These are phyloP conservation scores for Phytophthora cajani DNA, from an alignment of 352 stramenopile species.

Conservation along the genomic window DNA sequence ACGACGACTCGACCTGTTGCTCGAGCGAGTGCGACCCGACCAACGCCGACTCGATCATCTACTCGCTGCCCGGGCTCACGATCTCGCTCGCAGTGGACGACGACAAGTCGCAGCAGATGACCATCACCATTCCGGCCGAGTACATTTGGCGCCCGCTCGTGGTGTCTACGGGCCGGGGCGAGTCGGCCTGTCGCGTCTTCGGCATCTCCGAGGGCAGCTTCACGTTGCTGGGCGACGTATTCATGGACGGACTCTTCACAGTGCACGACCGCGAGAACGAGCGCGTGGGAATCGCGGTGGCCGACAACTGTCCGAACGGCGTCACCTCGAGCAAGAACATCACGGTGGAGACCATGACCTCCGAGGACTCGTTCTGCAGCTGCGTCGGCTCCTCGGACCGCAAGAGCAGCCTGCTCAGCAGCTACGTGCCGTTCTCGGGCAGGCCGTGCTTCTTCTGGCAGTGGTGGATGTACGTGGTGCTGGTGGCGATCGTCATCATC, in stretches of 20 bases:
- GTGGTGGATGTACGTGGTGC: conserved; percentile 90
- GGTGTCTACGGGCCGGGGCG: conserved; percentile 46
- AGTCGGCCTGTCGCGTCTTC: conserved; percentile 71
- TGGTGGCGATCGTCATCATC: conserved; percentile 66
- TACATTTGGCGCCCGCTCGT: conserved; percentile 88
- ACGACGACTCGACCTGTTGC: conserved; percentile 75
- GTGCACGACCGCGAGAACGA: conserved; percentile 74
- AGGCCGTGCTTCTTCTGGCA: conserved; percentile 88
- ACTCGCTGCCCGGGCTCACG: conserved; percentile 64
- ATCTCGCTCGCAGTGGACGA: conserved; percentile 67
- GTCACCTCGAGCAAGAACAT: conserved; percentile 76
- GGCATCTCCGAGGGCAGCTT: conserved; percentile 82
- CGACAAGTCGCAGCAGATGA: conserved; percentile 66
- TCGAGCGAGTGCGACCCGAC: conserved; percentile 71
- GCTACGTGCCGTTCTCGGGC: conserved; percentile 62
- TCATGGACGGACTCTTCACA: conserved; percentile 87
- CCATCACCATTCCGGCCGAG: conserved; percentile 74
- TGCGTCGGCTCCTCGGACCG: conserved; percentile 66
- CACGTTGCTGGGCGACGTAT: conserved; percentile 82
- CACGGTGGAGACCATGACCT: conserved; percentile 50
- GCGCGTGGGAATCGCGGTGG: conserved; percentile 69
- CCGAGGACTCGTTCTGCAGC: conserved; percentile 61
- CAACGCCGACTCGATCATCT: conserved; percentile 61
- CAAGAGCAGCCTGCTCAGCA: conserved; percentile 68
- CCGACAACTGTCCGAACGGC: conserved; percentile 72